Evolutionary conservation across 139 green algal genomes (phyloP), one percentile per base, ranked within the genome.

Genomic region (Ettlia oleoabundans): DNA sequence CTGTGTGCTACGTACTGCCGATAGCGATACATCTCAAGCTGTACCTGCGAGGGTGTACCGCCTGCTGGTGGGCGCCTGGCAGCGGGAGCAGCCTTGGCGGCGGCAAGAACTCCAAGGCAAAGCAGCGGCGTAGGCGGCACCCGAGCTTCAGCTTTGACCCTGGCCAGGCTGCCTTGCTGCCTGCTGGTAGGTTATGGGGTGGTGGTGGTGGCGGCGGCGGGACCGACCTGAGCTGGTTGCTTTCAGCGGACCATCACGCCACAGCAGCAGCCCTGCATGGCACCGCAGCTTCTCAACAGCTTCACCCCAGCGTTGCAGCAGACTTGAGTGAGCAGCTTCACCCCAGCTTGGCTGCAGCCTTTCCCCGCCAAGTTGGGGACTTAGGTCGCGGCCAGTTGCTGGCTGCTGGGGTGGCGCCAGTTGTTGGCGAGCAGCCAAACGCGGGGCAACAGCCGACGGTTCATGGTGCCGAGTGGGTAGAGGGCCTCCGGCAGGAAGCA

Each of bases 1-100:
- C 89, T 0, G 85, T 92, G 9, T 86, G 76, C 37, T 92, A 92
- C 37, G 68, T 90, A 18, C 75, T 92, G 18, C 89, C 89, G 22
- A 82, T 92, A 0, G 78, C 52, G 2, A 62, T 92, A 22, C 87
- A 92, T 55, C 63, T 92, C 15, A 65, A 33, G 32, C 79, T 91
- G 21, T 86, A 80, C 76, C 76, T 76, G 9, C 28, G 51, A n/a
- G n/a, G n/a, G n/a, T n/a, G n/a, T n/a, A n/a, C n/a, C n/a, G n/a
- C n/a, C n/a, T n/a, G n/a, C n/a, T n/a, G n/a, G n/a, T n/a, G n/a
- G n/a, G n/a, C n/a, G n/a, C n/a, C n/a, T 30, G 35, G 21, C 32
- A 47, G 40, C 26, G n/a, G 37, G 19, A n/a, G 76, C n/a, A 7
- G 76, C 40, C 8, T n/a, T 30, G 4, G 41, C 53, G 35, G 37